Conservation (phyloP, 768 basidiomycete species). For the Hortiboletus flavorubellus region DNA sequence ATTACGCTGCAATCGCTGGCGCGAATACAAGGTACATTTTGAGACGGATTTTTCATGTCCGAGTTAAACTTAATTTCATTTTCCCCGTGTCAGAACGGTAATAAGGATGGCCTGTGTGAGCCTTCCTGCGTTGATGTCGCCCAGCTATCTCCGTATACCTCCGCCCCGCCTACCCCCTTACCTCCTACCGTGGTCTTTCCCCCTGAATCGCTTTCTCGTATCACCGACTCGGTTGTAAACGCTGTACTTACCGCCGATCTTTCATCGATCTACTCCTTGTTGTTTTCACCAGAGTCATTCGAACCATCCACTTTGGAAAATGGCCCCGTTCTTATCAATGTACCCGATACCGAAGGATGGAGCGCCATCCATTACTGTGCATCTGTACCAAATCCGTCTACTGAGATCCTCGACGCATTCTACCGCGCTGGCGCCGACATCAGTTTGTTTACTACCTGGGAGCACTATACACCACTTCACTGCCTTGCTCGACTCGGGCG, state of each 20-base stretch:
- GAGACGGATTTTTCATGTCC: background rate
- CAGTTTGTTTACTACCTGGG: slow-evolving; percentile 60
- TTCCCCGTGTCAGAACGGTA: slow-evolving; percentile 26
- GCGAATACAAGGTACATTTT: slow-evolving; percentile 51
- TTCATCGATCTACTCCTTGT: slow-evolving; percentile 48
- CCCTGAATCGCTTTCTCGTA: slow-evolving; percentile 37
- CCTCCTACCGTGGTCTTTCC: slow-evolving; percentile 34
- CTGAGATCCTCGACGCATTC: slow-evolving; percentile 63
- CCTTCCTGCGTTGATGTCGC: slow-evolving; percentile 21
- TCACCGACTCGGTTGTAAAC: slow-evolving; percentile 52
- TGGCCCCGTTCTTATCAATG: slow-evolving; percentile 58
- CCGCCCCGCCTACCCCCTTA: slow-evolving; percentile 26
- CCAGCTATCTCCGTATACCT: slow-evolving; percentile 27
- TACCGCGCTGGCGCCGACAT: slow-evolving; percentile 77
- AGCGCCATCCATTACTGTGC: slow-evolving; percentile 71
- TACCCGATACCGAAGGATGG: slow-evolving; percentile 67
- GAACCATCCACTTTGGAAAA: slow-evolving; percentile 40
- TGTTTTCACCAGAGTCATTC: slow-evolving; percentile 47
- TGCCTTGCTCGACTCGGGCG: slow-evolving; percentile 49
- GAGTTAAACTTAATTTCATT: background rate
- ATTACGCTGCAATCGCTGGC: slow-evolving; percentile 58
- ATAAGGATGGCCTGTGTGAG: slow-evolving; percentile 26
- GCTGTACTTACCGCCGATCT: slow-evolving; percentile 50
- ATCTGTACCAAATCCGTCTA: slow-evolving; percentile 50
- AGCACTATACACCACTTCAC: slow-evolving; percentile 67